A percentile compares a stretch with the other conserved stretches of the same genome.
phyloP scores from a whole-genome alignment of 495 filamentous ascomycete genomes.

The Penicillium soppii region DNA sequence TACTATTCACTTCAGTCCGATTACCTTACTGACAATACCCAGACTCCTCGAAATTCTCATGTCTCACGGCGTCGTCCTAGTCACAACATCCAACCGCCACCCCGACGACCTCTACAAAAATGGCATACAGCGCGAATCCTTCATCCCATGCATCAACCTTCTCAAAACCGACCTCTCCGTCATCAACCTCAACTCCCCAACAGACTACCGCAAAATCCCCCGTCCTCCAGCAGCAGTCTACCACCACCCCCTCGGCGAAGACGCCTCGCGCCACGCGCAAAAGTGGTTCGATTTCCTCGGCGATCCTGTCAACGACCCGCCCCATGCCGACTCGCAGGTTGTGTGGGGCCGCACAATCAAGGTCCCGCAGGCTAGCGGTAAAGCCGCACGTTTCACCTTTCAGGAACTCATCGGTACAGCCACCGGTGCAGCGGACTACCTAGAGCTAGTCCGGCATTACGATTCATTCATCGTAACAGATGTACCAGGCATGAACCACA shows the following conservation, averaged over 20 bases:
- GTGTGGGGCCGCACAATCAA: conserved; percentile 92
- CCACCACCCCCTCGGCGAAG: conserved; percentile 76
- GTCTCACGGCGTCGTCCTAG: conserved; percentile 92
- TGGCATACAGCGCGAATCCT: conserved; percentile 92
- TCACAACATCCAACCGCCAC: conserved; percentile 96
- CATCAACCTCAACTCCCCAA: conserved; percentile 91
- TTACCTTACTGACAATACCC: conserved; percentile 1
- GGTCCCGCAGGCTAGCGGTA: conserved; percentile 84
- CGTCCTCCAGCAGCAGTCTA: conserved; percentile 93
- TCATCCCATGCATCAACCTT: conserved; percentile 92
- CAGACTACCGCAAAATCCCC: conserved; percentile 96
- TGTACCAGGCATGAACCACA: conserved; percentile 86
- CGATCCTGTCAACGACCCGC: conserved; percentile 73
- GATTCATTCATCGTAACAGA: conserved; percentile 89
- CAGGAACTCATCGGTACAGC: conserved; percentile 84
- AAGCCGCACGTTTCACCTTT: conserved; percentile 86
- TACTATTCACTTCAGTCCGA: not conserved
- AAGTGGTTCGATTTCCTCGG: conserved; percentile 95
- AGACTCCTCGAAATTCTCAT: conserved; percentile 86
- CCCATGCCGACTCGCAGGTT: conserved; percentile 71
- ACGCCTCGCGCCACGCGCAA: conserved; percentile 76
- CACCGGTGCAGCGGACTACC: conserved; percentile 89
- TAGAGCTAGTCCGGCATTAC: conserved; percentile 89
- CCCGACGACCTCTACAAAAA: conserved; percentile 97
- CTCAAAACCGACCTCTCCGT: conserved; percentile 79